Base-by-base conservation (phyloP, 176 grass and related monocot genomes). In the Aegilops speltoides region DNA sequence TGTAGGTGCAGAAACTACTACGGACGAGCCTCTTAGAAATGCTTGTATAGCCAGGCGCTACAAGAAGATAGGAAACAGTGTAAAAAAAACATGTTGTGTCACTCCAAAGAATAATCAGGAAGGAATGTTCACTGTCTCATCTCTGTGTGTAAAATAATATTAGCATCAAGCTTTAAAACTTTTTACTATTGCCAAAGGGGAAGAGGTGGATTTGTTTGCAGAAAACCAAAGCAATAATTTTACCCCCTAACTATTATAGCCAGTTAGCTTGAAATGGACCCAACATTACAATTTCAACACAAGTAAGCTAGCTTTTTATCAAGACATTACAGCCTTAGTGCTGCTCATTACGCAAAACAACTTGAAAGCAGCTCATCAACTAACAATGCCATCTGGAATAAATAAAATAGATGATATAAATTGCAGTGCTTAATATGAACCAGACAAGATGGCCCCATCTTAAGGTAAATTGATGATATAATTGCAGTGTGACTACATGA, bases 1-100 rank as follows among this genome's bases (percentile, higher is more conserved):
- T 77, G 96, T 98, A 75, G 96, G 96, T 66, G 93, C 96, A 68
- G 96, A 98, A 80, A 98, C 93, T 84, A 98, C 77, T 50, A 98
- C 81, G 29, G 96, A 98, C 32, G 96, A 95, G 57, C 93, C 93
- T 94, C 93, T 91, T 83, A 98, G 84, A 90, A 95, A 92, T 87
- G 96, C 96, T 88, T 98, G 96, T 40, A 98, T 91, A 73, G 96
- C 91, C 78, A 95, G 83, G 10, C 88, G 90, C 93, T 95, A 83
- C 24, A 93, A 61, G 60, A 85, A 89, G 85, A 70, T 60, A 68
- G 26, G 59, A 79, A 86, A 85, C 22, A 86, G 68, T 16, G 75
- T 82, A 85, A 54, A 54, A 54, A 48, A 54, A 54, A 54, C 50
- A 54, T 54, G 16, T 54, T 54, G 6, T 82, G 36, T 83, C 23